These are phyloP conservation scores for Tolypocladium album DNA, from an alignment of 2,329 filamentous ascomycete genomes.

Conservation along the genomic window DNA sequence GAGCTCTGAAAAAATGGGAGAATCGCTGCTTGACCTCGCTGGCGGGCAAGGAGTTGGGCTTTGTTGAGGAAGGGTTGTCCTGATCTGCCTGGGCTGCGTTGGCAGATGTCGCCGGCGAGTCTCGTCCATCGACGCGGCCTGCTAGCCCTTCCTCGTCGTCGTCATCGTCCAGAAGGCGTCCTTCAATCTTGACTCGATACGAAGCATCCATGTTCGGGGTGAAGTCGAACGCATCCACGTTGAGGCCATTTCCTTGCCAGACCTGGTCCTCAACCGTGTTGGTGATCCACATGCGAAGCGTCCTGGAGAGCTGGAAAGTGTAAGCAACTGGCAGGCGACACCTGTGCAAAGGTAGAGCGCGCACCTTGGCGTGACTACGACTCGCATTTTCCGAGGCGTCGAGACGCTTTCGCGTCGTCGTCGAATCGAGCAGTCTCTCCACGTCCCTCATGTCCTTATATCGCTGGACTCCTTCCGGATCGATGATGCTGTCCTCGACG, in stretches of 20 bases:
- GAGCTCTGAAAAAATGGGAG: slow-evolving; percentile 73
- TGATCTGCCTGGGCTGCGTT: slow-evolving; percentile 16
- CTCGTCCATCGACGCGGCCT: neutral
- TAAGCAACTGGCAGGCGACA: slow-evolving; percentile 5
- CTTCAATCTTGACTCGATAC: slow-evolving; percentile 88
- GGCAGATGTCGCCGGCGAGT: slow-evolving; percentile 32
- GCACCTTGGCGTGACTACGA: slow-evolving; percentile 56
- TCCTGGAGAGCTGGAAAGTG: slow-evolving; percentile 55
- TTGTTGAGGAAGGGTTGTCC: slow-evolving; percentile 15
- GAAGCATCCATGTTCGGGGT: slow-evolving; percentile 65
- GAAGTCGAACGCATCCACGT: slow-evolving; percentile 72
- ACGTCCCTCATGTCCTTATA: slow-evolving; percentile 80
- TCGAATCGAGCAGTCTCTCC: slow-evolving; percentile 80
- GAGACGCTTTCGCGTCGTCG: slow-evolving; percentile 86
- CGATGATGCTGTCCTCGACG: slow-evolving; percentile 71
- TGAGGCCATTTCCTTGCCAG: slow-evolving; percentile 67
- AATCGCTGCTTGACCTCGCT: slow-evolving; percentile 42
- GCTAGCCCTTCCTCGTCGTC: slow-evolving; percentile 41
- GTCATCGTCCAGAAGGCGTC: slow-evolving; percentile 61
- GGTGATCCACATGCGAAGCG: slow-evolving; percentile 84
- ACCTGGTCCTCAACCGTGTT: slow-evolving; percentile 92
- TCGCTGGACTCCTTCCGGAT: slow-evolving; percentile 62
- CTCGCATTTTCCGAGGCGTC: slow-evolving; percentile 45
- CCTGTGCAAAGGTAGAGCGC: neutral
- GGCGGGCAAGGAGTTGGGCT: slow-evolving; percentile 22